Percentiles rank a stretch among this genome's conserved stretches.
Evolutionary conservation across 1,284 basidiomycete genomes (phyloP).

Genomic region (Rhodofomes roseus): DNA sequence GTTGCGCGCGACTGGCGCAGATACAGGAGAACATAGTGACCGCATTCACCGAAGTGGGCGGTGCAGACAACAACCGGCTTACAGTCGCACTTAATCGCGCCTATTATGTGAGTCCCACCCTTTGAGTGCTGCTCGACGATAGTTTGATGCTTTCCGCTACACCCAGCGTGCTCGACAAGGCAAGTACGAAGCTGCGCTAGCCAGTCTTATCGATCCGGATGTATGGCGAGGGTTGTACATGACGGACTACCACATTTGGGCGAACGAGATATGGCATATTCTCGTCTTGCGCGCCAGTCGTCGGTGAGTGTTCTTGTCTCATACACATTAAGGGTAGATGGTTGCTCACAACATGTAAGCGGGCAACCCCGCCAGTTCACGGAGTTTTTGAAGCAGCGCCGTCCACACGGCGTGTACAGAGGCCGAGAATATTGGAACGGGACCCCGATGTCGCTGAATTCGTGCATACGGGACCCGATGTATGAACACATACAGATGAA

Average conservation of each 20-base stretch:
- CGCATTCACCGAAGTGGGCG: constrained; percentile 55
- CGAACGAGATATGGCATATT: constrained; percentile 71
- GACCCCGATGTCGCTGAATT: constrained; percentile 28
- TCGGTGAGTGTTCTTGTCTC: constrained; percentile 39
- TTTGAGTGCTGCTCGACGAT: neutral
- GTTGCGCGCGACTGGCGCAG: constrained; percentile 60
- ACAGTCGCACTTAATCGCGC: constrained; percentile 60
- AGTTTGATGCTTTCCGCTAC: neutral
- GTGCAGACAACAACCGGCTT: constrained; percentile 58
- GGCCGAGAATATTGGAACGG: constrained; percentile 51
- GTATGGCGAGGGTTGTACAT: constrained; percentile 66
- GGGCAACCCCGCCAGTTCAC: constrained; percentile 62
- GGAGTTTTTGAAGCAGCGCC: constrained; percentile 59
- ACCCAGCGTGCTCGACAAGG: constrained; percentile 68
- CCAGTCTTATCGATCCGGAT: constrained; percentile 61
- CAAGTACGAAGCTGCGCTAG: constrained; percentile 54
- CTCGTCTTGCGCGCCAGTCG: constrained; percentile 64
- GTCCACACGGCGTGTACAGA: constrained; percentile 48
- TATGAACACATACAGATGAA: constrained; percentile 61
- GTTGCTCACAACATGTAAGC: constrained; percentile 24
- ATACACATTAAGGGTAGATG: neutral
- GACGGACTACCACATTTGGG: constrained; percentile 65
- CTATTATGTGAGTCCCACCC: constrained; percentile 45
- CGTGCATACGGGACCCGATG: constrained; percentile 58
- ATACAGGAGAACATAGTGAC: constrained; percentile 69